Evolutionary conservation across 345 rosid genomes (phyloP).

Genomic region (Corymbia maculata): DNA sequence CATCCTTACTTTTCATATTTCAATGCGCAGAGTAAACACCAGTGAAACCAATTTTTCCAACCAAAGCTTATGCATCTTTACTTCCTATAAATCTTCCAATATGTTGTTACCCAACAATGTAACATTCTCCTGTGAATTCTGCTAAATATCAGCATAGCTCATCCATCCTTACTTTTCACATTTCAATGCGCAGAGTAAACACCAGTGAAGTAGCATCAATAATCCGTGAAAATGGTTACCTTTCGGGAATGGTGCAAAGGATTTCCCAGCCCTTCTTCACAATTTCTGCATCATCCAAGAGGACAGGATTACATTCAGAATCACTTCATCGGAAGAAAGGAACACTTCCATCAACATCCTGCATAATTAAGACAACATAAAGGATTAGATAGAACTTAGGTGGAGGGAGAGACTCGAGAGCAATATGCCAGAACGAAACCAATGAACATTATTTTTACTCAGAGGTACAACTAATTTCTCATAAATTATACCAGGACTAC

Average conservation of each 20-base stretch:
- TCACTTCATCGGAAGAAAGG: no score
- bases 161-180: not conserved
- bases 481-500: no score
- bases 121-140: not conserved
- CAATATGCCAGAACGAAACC: no score
- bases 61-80: no score
- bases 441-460: not conserved
- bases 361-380: no score
- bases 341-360: no score
- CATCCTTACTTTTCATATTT: not conserved
- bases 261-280: not conserved
- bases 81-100: no score
- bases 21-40: no score
- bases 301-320: not conserved
- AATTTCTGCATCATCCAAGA: not conserved
- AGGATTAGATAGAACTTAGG: not conserved
- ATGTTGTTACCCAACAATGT: not conserved
- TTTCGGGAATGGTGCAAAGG: not conserved
- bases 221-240: not conserved
- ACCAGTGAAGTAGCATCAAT: not conserved
- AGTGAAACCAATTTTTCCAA: not conserved
- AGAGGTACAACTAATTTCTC: no score
- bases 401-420: not conserved
- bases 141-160: not conserved
- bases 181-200: not conserved